A percentile compares a stretch with the other conserved stretches of the same genome.
These are phyloP conservation scores for Tylopilus vinaceipallidus DNA, from an alignment of 768 basidiomycete species.

Conservation along the genomic window DNA sequence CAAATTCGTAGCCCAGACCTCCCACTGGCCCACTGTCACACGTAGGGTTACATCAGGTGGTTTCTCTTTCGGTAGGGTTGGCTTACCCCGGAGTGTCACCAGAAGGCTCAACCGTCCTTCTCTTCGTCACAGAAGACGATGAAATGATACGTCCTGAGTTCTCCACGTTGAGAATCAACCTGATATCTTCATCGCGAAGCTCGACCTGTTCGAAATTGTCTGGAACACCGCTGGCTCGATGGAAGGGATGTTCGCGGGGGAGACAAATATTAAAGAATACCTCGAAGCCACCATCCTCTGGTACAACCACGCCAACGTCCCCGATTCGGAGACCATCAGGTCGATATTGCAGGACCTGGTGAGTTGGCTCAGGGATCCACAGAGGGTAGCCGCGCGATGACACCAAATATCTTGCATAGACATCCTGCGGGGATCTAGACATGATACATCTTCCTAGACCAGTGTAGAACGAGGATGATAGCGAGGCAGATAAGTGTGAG, in stretches of 20 bases:
- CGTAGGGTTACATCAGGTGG: not conserved
- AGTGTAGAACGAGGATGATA: too few species aligned
- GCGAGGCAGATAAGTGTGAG: too few species aligned
- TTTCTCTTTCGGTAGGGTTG: too few species aligned
- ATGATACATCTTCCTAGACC: too few species aligned
- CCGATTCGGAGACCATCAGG: conserved; percentile 32
- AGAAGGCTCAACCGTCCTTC: not conserved
- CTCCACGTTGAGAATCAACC: not conserved
- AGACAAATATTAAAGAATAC: conserved; percentile 38
- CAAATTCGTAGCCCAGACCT: conserved; percentile 12
- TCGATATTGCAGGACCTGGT: conserved; percentile 18
- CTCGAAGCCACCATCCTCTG: conserved; percentile 33
- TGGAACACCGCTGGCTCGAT: conserved; percentile 20
- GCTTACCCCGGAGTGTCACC: too few species aligned
- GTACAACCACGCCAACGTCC: conserved; percentile 35
- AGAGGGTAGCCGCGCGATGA: conserved; percentile 31
- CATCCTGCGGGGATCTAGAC: conserved; percentile 8
- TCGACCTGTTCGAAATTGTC: conserved; percentile 24
- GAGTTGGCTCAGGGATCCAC: conserved; percentile 32
- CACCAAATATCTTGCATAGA: conserved; percentile 17
- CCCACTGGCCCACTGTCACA: too few species aligned
- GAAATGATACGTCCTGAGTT: conserved; percentile 3
- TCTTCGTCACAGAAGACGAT: not conserved
- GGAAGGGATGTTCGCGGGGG: conserved; percentile 27
- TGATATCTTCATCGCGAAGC: conserved; percentile 1